Percentiles rank a stretch among this genome's conserved stretches.
Conservation (phyloP, 2,329 filamentous ascomycete species). For the Sarocladium kiliense region DNA sequence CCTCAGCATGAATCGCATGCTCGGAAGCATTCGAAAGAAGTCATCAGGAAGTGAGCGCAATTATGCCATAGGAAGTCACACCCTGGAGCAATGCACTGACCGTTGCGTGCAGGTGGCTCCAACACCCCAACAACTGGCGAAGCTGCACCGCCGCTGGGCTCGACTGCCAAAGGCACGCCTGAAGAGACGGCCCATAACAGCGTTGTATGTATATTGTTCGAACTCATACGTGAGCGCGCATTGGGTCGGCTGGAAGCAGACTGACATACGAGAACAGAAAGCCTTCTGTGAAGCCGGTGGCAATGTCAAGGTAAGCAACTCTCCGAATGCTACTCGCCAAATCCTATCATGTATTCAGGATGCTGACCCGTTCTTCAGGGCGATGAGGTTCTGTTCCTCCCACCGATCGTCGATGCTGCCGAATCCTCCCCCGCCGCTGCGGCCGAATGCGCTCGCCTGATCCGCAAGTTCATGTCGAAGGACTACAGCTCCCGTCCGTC, state of each 20-base stretch:
- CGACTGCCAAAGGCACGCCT: constrained; percentile 47
- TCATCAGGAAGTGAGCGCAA: constrained; percentile 18
- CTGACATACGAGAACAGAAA: constrained; percentile 46
- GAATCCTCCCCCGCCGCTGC: constrained; percentile 88
- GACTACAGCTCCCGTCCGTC: constrained; percentile 56
- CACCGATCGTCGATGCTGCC: constrained; percentile 88
- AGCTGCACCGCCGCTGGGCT: constrained; percentile 15
- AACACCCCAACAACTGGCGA: constrained; percentile 17
- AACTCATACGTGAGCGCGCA: not conserved
- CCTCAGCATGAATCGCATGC: constrained; percentile 51
- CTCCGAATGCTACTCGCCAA: not conserved
- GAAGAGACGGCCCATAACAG: constrained; percentile 61
- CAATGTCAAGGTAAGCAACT: constrained; percentile 44
- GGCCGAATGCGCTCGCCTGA: constrained; percentile 70
- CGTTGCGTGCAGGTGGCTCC: constrained; percentile 8
- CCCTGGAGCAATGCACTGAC: not conserved
- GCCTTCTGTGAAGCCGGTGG: constrained; percentile 75
- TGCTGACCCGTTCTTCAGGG: constrained; percentile 44
- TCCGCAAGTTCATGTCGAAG: constrained; percentile 76
- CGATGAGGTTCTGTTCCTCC: constrained; percentile 88
- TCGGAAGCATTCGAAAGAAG: constrained; percentile 49
- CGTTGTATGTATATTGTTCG: constrained; percentile 48
- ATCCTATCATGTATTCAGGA: not conserved
- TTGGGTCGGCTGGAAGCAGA: not conserved
- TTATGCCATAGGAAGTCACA: not conserved